Evolutionary conservation across 306 rosid genomes (phyloP).

Genomic region (Oemleria cerasiformis): DNA sequence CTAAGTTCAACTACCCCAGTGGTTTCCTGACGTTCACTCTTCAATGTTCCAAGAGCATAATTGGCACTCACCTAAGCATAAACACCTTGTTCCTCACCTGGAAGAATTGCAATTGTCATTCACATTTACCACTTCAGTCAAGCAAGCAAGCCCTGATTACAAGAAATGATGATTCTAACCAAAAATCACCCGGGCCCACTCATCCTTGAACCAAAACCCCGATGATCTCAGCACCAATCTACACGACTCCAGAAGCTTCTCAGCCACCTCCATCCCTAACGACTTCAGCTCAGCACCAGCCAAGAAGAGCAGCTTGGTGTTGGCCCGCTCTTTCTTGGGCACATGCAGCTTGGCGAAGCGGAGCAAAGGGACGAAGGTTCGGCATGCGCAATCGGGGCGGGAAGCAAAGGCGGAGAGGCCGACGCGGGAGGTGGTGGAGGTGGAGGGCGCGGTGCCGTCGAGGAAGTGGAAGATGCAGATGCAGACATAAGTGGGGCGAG

Average conservation of each 20-base stretch:
- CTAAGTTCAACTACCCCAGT: slow-evolving; percentile 52
- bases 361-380: slow-evolving; percentile 21
- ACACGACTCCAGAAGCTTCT: slow-evolving; percentile 39
- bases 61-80: slow-evolving; percentile 57
- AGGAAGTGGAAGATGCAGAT: slow-evolving; percentile 41
- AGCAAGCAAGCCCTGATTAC: too few relatives aligned
- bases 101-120: too few relatives aligned
- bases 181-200: slow-evolving; percentile 37
- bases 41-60: slow-evolving; percentile 51
- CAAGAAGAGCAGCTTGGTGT: slow-evolving; percentile 31
- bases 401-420: slow-evolving; percentile 20
- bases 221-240: slow-evolving; percentile 36
- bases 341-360: slow-evolving; percentile 35
- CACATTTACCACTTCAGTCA: too few relatives aligned
- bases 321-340: slow-evolving; percentile 34
- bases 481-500: slow-evolving; percentile 20
- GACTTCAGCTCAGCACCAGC: slow-evolving; percentile 29
- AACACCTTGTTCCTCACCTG: slow-evolving; percentile 46
- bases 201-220: slow-evolving; percentile 42
- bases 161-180: neutral
- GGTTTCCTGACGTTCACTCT: slow-evolving; percentile 41
- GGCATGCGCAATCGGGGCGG: slow-evolving; percentile 13
- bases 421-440: slow-evolving; percentile 19
- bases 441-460: slow-evolving; percentile 19
- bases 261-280: slow-evolving; percentile 17